Evolutionary conservation across 768 basidiomycete genomes (phyloP), one percentile per base, ranked within the genome.

Genomic region (Tephrocybe rancida): DNA sequence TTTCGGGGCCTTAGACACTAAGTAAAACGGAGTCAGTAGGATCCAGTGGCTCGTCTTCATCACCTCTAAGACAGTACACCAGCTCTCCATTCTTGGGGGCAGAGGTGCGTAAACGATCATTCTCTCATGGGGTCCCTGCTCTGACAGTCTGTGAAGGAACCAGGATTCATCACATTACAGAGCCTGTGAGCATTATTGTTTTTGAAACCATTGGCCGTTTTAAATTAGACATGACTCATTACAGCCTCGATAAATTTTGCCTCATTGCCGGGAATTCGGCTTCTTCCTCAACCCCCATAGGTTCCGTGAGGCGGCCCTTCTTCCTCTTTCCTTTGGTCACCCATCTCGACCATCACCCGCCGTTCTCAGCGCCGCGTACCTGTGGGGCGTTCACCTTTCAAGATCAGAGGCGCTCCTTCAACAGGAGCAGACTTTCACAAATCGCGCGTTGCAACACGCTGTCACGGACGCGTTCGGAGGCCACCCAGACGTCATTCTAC

Each of bases 201-300:
- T 44, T 22, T 45, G 11, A 27, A 26, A 11, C 7, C 34, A 10
- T 46, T 56, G 37, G 45, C 21, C 26, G 21, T 52, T 32, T 32
- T 52, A 19, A 19, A n/a, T 41, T 45, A 42, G n/a, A 59, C 32
- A 21, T 49, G 59, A 18, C n/a, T 41, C 11, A 30, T 30, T 32
- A n/a, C 45, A 89, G 87, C 32, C 64, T 87, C 3, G 80, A 85
- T 61, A 71, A 71, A 24, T 85, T 92, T 62, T 84, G 10, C 80
- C 79, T 14, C 76, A 88, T 59, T 76, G 80, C 0, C 64, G 73
- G 30, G 78, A 84, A 59, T 76, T 88, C 52, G 86, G 86, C 4
- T 84, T 90, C 62, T 91, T 90, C 67, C 79, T 92, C 50, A 68
- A 76, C 51, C 60, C 67, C 6, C 52, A 74, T 7, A 76, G 83